Base-by-base conservation (phyloP, 306 rosid genomes). In the Malus orientalis region DNA sequence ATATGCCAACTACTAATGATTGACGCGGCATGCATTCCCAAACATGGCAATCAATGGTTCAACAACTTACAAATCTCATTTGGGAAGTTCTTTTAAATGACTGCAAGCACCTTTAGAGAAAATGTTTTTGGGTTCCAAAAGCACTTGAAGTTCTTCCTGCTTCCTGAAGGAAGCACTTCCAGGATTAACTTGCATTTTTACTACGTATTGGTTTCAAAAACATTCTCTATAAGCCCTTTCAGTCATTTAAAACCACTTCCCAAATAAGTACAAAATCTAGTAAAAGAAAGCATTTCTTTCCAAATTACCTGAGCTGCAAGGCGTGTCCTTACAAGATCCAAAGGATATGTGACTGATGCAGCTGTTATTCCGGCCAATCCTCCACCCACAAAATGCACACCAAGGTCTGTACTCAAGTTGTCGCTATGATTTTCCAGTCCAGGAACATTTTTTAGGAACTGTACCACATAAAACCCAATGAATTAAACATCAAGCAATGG, bases 281-380 rank as follows among this genome's bases (percentile, higher is more conserved):
- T 38, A 20, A 64, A 23, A 16, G 12, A 25, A 36, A 54, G 4
- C 25, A 32, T 13, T 8, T 14, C 15, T n/a, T 44, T 76, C 19
- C 51, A 36, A 69, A 58, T 80, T 73, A 95, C 99, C 97, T 95
- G 99, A 59, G 96, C 97, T 74, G 99, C 99, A 69, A 95, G 96
- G 75, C 99, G 92, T 11, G 99, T 95, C 85, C 99, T 95, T 44
- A 95, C 97, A 75, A 95, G 99, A 82, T 95, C 99, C 90, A 95
- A 76, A 10, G 99, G 99, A 77, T 95, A 95, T 20, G 99, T 92
- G 79, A 84, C 85, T 67, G 99, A 73, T 3, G 99, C 97, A 72
- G 99, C 92, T 19, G 99, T 95, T 64, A 95, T 87, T 81, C 99
- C 99, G 0, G 99, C 97, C 85, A 89, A 33, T 75, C 99, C 99